Base-by-base conservation (phyloP, 805 yeast genomes). In the Kuraishia molischiana region DNA sequence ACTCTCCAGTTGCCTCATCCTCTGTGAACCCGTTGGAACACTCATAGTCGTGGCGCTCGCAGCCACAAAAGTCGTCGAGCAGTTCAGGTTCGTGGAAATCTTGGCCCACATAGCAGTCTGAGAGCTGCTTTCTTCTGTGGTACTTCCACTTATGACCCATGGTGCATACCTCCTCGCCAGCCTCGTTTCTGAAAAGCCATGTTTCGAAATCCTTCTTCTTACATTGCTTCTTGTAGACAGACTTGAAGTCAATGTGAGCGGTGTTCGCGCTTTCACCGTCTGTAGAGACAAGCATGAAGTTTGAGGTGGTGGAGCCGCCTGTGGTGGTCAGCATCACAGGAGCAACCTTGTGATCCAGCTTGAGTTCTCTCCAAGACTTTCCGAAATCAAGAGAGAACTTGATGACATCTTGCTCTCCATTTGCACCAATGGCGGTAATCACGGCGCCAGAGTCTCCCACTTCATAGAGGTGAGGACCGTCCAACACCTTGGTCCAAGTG, bases 381-480 rank as follows among this genome's bases (percentile, higher is more conserved):
- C 94, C 94, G 47, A 78, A 81, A 49, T 84, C 83, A 15, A 75
- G 49, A 0, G 89, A 75, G 48, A 65, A 83, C n/a, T 58, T 50
- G 4, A 55, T 52, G 10, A 59, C 56, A 5, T 56, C 55, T 37
- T 64, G 64, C 4, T 49, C 53, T 3, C 65, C 52, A 14, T 53
- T 49, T 24, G 48, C 58, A 24, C 75, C 75, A 18, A 74, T 55
- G 1, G 85, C 84, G 3, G 79, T 56, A 17, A 83, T 68, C 6
- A 83, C 50, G 44, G 81, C 77, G 15, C 92, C 94, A 40, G 69
- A 74, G 52, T 83, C 87, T 34, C 87, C 90, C 53, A 74, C 71
- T 4, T 72, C 69, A 40, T 67, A 71, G 3, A 62, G 36, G 37
- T 74, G 67, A 2, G 82, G 72, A 36, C 71, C 75, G 14, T 69